Percentiles rank a stretch among this genome's conserved stretches.
Conservation (phyloP, 2,329 filamentous ascomycete genomes). For the Colletotrichum tropicicola region DNA sequence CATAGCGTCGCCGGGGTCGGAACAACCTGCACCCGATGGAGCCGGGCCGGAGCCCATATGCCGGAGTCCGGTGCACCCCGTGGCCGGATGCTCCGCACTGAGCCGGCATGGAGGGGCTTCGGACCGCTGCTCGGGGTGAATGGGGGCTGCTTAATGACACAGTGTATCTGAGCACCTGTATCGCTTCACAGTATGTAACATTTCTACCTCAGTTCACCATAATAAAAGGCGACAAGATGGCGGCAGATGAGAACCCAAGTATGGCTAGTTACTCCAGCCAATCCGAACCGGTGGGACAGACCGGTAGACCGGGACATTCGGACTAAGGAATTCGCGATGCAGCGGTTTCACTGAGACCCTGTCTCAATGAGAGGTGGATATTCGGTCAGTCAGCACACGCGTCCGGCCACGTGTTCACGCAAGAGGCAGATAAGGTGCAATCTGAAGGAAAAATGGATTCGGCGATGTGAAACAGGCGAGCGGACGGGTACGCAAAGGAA, state of each 20-base stretch:
- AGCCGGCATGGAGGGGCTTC: not conserved
- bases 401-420: constrained; percentile 25
- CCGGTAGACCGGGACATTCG: not conserved
- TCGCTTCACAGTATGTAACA: too few relatives aligned
- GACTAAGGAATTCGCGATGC: not conserved
- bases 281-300: not conserved
- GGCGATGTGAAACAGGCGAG: constrained; percentile 13
- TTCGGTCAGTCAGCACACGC: constrained; percentile 12
- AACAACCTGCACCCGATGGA: not conserved
- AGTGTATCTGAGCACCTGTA: too few relatives aligned
- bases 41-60: not conserved
- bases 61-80: not conserved
- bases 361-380: not conserved
- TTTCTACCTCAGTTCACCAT: too few relatives aligned
- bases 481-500: not conserved
- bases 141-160: too few relatives aligned
- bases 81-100: not conserved
- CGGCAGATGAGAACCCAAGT: too few relatives aligned
- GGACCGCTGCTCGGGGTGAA: too few relatives aligned
- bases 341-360: not conserved
- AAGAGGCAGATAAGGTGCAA: not conserved
- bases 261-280: too few relatives aligned
- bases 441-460: constrained; percentile 10
- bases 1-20: not conserved
- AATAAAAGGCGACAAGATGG: too few relatives aligned